Conservation (phyloP, 768 basidiomycete genomes). For the Russula sp. region DNA sequence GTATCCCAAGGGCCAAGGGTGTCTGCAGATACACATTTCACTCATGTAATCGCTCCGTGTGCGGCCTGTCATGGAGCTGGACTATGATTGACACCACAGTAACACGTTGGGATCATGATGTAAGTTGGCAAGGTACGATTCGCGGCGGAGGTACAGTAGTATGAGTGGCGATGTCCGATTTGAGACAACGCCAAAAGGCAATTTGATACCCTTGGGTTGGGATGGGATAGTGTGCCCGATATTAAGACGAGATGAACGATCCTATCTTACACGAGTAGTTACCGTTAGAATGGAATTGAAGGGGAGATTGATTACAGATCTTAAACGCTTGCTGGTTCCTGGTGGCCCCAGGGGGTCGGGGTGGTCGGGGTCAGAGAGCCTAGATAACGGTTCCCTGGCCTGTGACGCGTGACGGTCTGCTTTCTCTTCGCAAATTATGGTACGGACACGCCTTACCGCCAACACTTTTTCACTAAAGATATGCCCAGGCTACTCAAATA, state of each 20-base stretch:
- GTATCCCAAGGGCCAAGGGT: neutral
- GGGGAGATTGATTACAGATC: neutral
- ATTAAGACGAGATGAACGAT: neutral
- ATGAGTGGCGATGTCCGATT: neutral
- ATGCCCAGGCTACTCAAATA: constrained; percentile 58
- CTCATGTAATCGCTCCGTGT: neutral
- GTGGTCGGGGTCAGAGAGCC: too few relatives aligned
- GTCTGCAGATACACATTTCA: neutral
- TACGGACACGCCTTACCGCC: constrained; percentile 11
- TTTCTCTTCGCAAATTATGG: constrained; percentile 27
- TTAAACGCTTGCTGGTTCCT: too few relatives aligned
- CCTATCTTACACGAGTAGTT: neutral
- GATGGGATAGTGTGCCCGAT: neutral
- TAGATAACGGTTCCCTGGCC: neutral
- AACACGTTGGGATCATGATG: constrained; percentile 7
- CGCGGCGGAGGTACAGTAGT: neutral
- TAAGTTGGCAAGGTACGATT: constrained; percentile 3
- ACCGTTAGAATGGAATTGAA: neutral
- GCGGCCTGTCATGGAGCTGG: constrained; percentile 5
- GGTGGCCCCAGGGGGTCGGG: too few relatives aligned
- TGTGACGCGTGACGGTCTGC: neutral
- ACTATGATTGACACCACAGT: constrained; percentile 10
- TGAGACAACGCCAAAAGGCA: neutral
- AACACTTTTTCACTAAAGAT: neutral
- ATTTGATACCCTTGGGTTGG: neutral